These are phyloP conservation scores for Iris pallida DNA, from an alignment of 116 monocot genomes.

Conservation along the genomic window DNA sequence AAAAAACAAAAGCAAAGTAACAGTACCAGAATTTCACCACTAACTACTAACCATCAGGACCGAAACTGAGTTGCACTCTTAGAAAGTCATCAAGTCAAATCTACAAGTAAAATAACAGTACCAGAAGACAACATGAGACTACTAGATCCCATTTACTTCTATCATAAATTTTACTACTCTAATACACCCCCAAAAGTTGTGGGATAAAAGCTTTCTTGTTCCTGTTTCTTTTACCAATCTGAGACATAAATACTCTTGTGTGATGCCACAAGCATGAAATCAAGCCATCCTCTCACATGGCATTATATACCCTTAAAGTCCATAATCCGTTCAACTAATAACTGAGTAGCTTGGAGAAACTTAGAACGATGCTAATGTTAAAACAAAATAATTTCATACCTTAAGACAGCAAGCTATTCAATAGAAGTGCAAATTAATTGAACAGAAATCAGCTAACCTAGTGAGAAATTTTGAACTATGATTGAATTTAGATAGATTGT, in stretches of 20 bases:
- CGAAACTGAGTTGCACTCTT: no score
- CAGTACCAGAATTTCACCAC: neutral
- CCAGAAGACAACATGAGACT: neutral
- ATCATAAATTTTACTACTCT: neutral
- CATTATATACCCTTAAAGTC: neutral
- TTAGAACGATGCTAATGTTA: neutral
- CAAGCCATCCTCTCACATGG: neutral
- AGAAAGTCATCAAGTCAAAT: no score
- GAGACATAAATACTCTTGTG: no score
- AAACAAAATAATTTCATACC: neutral
- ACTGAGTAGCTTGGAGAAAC: neutral
- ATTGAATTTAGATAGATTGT: neutral
- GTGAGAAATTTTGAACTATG: neutral
- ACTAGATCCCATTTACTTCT: neutral
- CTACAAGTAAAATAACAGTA: neutral
- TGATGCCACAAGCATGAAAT: no score
- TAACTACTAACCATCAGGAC: no score
- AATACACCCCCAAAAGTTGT: no score
- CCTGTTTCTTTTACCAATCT: no score
- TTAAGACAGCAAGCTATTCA: neutral
- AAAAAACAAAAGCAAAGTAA: neutral
- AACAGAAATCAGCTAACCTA: neutral
- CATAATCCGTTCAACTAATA: neutral
- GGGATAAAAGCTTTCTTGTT: no score
- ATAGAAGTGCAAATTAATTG: neutral